Evolutionary conservation across 2,329 filamentous ascomycete species (phyloP), one percentile per base, ranked within the genome.

Genomic region (Sphaerulina populicola): DNA sequence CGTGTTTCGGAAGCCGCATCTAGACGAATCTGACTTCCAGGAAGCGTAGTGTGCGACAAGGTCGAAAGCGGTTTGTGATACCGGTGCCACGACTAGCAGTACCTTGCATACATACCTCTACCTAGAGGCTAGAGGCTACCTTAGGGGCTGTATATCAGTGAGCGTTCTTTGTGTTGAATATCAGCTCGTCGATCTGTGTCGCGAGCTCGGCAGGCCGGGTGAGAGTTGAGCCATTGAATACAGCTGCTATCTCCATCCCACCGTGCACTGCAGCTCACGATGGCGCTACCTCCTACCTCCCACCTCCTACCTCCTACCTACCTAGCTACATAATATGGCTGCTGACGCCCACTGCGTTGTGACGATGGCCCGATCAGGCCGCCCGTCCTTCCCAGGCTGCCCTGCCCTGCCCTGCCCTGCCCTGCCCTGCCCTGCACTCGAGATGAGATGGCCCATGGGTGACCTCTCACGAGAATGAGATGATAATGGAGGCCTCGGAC

Each of bases 41-140:
- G 27, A 29, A 29, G 14, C 3, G 14, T 30, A 9, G 30, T 33
- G 30, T 33, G 41, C 31, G 27, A 33, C 41, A 15, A 11, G 39
- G 23, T 21, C 18, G 15, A 11, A 44, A 15, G 36, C 15, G 15
- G 30, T 47, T 37, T 47, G 45, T 47, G 45, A 40, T 40, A 40
- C 37, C 45, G 37, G 14, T 31, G 29, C 18, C 36, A 47, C 39
- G 45, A 38, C 36, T 38, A 33, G 45, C 14, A 18, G 45, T 47
- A 14, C 45, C 45, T 47, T 47, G 45, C 45, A 47, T 41, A 27
- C n/a, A n/a, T n/a, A n/a, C n/a, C n/a, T n/a, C n/a, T n/a, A n/a
- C n/a, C n/a, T n/a, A n/a, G n/a, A n/a, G n/a, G n/a, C n/a, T n/a
- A n/a, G n/a, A n/a, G n/a, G n/a, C n/a, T n/a, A n/a, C n/a, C n/a